These are phyloP conservation scores for Trichoderma simmonsii DNA, from an alignment of 2,329 filamentous ascomycete genomes.

Conservation along the genomic window DNA sequence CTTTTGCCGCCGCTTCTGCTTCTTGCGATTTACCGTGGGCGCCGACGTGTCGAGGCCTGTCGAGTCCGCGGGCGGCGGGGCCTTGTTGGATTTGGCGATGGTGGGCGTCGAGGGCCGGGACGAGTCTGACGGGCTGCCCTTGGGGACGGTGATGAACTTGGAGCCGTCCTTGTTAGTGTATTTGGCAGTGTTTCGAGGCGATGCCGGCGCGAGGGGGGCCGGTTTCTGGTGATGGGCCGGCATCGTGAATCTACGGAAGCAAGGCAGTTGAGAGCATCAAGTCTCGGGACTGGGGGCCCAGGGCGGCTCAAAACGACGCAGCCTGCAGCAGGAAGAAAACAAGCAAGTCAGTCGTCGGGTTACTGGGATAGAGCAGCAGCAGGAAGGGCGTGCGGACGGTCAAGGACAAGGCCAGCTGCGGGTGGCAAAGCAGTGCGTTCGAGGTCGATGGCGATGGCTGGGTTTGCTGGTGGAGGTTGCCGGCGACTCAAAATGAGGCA, in stretches of 20 bases:
- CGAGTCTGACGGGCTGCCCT: slow-evolving; percentile 50
- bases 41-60: slow-evolving; percentile 33
- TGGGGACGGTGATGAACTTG: slow-evolving; percentile 65
- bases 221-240: slow-evolving; percentile 53
- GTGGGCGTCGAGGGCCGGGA: slow-evolving; percentile 53
- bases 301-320: slow-evolving; percentile 18
- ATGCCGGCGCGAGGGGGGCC: slow-evolving; percentile 48
- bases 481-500: slow-evolving; percentile 37
- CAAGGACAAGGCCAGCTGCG: background rate
- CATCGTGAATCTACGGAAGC: slow-evolving; percentile 41
- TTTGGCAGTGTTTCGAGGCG: slow-evolving; percentile 55
- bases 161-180: slow-evolving; percentile 68
- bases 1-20: slow-evolving; percentile 89
- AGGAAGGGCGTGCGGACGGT: background rate
- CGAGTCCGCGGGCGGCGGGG: slow-evolving; percentile 29
- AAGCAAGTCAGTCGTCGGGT: slow-evolving; percentile 12
- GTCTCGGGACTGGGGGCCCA: slow-evolving; percentile 23
- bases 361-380: background rate
- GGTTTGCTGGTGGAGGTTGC: slow-evolving; percentile 17
- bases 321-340: slow-evolving; percentile 6
- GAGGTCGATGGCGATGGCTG: slow-evolving; percentile 17
- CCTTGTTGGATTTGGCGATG: slow-evolving; percentile 36
- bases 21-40: slow-evolving; percentile 78
- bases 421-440: slow-evolving; percentile 17
- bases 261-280: slow-evolving; percentile 39